Conservation (phyloP, 2,329 filamentous ascomycete genomes). For the Podosphaera aphanis region DNA sequence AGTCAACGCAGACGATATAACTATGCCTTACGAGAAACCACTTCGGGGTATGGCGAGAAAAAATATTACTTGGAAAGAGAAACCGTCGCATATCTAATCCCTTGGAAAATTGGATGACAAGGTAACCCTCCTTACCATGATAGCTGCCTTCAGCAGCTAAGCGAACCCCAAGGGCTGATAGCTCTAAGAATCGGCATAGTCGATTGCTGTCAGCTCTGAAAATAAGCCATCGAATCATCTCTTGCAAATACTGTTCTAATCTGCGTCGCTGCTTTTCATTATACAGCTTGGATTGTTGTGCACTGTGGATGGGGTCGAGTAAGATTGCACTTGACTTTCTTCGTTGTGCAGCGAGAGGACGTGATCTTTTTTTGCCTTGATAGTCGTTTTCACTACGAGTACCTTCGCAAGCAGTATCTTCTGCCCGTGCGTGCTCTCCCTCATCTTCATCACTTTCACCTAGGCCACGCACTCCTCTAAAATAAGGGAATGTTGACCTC, state of each 20-base stretch:
- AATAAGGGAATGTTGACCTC: slow-evolving; percentile 67
- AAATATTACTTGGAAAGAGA: slow-evolving; percentile 54
- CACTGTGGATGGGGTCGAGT: slow-evolving; percentile 18
- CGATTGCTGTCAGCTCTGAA: slow-evolving; percentile 90
- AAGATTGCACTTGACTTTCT: slow-evolving; percentile 29
- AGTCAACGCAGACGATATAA: slow-evolving; percentile 95
- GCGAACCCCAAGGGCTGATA: slow-evolving; percentile 81
- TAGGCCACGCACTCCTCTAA: slow-evolving; percentile 56
- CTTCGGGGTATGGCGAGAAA: slow-evolving; percentile 67
- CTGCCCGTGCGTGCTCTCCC: slow-evolving; percentile 14
- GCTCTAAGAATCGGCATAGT: slow-evolving; percentile 81
- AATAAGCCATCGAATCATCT: slow-evolving; percentile 90
- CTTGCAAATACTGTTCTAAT: slow-evolving; percentile 72
- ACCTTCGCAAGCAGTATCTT: slow-evolving; percentile 32
- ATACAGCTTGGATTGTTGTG: slow-evolving; percentile 24
- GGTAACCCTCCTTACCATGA: slow-evolving; percentile 86
- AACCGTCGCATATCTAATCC: slow-evolving; percentile 69
- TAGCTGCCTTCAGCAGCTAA: slow-evolving; percentile 90
- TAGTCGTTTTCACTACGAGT: slow-evolving; percentile 47
- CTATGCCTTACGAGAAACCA: slow-evolving; percentile 98
- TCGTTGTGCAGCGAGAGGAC: slow-evolving; percentile 20
- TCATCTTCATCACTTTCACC: slow-evolving; percentile 55
- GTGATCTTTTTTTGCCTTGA: slow-evolving; percentile 25
- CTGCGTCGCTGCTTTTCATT: slow-evolving; percentile 64
- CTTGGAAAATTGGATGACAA: slow-evolving; percentile 79